These are phyloP conservation scores for Oryza officinalis DNA, from an alignment of 176 grass and related monocot species.

Conservation along the genomic window DNA sequence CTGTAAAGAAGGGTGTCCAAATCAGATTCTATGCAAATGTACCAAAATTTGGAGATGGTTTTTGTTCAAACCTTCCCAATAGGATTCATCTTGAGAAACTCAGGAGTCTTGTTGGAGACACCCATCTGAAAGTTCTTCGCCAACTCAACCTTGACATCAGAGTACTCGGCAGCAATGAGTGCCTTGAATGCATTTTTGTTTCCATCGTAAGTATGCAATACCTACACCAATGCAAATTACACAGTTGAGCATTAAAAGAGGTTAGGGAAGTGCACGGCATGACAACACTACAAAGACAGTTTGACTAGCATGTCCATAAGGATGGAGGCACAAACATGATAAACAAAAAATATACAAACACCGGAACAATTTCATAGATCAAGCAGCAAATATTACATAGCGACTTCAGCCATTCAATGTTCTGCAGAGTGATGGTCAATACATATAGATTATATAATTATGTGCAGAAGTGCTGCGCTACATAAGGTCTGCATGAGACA, in stretches of 20 bases:
- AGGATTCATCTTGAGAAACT: conserved; percentile 87
- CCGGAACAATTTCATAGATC: background rate
- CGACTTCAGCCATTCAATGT: background rate
- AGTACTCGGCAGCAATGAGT: conserved; percentile 77
- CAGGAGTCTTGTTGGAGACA: conserved; percentile 71
- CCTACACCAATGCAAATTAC: conserved; percentile 33
- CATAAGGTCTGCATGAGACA: background rate
- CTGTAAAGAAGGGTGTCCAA: conserved; percentile 13
- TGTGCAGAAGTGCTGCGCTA: background rate
- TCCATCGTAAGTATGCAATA: conserved; percentile 43
- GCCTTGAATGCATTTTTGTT: conserved; percentile 87
- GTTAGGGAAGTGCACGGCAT: background rate
- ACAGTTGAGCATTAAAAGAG: background rate
- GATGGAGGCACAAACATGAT: background rate
- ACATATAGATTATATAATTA: background rate
- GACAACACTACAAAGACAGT: background rate
- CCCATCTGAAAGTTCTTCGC: conserved; percentile 82
- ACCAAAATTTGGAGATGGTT: background rate
- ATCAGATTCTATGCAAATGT: background rate
- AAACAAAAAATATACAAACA: background rate
- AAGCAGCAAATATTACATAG: background rate
- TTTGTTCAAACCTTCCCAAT: conserved; percentile 62
- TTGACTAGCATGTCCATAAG: background rate
- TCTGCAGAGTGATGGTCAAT: background rate
- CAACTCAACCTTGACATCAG: conserved; percentile 58